A percentile compares a stretch with the other conserved stretches of the same genome.
phyloP scores from a whole-genome alignment of 2,329 filamentous ascomycete genomes.

The Apiospora rasikravindrae region DNA sequence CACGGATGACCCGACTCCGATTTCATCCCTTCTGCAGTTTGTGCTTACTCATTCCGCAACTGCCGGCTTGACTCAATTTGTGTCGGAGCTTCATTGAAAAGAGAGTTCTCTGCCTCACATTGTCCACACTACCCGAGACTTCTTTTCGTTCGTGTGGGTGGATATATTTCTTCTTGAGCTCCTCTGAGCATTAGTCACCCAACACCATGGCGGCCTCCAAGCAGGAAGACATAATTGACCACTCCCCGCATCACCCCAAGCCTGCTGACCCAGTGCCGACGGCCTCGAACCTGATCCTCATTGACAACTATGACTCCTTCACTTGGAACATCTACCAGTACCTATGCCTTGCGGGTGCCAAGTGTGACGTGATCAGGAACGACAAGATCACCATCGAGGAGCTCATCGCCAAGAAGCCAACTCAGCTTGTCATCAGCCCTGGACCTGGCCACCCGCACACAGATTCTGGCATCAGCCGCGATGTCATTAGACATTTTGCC shows the following conservation, averaged over 20 bases:
- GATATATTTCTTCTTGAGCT: not conserved
- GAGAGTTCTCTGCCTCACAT: not conserved
- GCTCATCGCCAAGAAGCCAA: constrained; percentile 81
- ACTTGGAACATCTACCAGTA: constrained; percentile 99
- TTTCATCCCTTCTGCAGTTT: not conserved
- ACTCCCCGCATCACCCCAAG: constrained; percentile 85
- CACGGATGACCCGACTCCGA: not conserved
- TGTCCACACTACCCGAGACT: too few relatives aligned
- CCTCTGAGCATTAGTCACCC: not conserved
- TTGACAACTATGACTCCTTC: constrained; percentile 99
- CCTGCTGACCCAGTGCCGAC: constrained; percentile 74
- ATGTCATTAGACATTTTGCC: constrained; percentile 87
- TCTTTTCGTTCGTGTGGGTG: not conserved
- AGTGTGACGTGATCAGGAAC: constrained; percentile 87
- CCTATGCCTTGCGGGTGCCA: constrained; percentile 92
- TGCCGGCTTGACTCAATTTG: not conserved
- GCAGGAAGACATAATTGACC: constrained; percentile 63
- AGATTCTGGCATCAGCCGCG: constrained; percentile 92
- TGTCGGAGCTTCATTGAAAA: not conserved
- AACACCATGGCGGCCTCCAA: constrained; percentile 50
- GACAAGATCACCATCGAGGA: constrained; percentile 89
- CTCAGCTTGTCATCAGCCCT: constrained; percentile 92
- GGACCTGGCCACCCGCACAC: constrained; percentile 91
- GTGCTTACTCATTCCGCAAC: not conserved
- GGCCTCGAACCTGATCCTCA: constrained; percentile 89